A percentile compares a stretch with the other conserved stretches of the same genome.
Evolutionary conservation across 1,284 basidiomycete genomes (phyloP).

Genomic region (Apiotrichum sp.): DNA sequence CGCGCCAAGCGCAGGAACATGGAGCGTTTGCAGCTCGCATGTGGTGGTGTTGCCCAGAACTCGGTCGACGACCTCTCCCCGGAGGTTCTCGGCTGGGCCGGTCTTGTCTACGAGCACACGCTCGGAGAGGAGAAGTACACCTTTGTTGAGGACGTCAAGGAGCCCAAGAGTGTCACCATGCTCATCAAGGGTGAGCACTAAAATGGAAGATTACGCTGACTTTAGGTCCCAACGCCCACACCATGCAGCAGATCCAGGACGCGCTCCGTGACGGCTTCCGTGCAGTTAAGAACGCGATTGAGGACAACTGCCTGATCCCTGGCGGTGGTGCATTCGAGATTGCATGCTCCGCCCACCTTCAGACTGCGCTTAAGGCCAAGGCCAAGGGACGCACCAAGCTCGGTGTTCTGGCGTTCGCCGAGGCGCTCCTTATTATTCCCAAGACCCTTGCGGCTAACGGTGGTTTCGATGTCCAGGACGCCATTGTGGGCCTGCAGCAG

Average conservation of each 20-base stretch:
- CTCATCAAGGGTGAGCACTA: constrained; percentile 73
- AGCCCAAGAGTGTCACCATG: constrained; percentile 93
- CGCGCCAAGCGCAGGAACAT: constrained; percentile 96
- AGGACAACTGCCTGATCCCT: constrained; percentile 81
- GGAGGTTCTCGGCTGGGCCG: constrained; percentile 90
- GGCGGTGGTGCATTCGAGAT: constrained; percentile 98
- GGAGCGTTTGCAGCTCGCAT: constrained; percentile 89
- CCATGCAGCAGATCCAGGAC: constrained; percentile 93
- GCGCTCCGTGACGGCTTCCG: constrained; percentile 93
- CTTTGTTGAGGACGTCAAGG: constrained; percentile 93
- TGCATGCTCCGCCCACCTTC: constrained; percentile 78
- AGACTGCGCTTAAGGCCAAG: constrained; percentile 65
- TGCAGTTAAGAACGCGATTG: constrained; percentile 93
- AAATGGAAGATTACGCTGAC: not conserved
- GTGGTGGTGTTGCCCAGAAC: constrained; percentile 94
- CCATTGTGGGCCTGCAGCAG: constrained; percentile 83
- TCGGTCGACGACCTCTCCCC: constrained; percentile 94
- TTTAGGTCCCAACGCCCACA: constrained; percentile 83
- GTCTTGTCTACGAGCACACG: constrained; percentile 97
- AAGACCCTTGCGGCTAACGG: constrained; percentile 96
- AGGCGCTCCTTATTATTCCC: constrained; percentile 88
- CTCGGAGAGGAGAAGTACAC: constrained; percentile 99
- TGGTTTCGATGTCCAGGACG: constrained; percentile 95
- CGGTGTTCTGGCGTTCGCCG: constrained; percentile 95
- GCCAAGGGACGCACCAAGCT: constrained; percentile 97